phyloP scores from a whole-genome alignment of 148 eudicot genomes.

The Nepenthes gracilis region DNA sequence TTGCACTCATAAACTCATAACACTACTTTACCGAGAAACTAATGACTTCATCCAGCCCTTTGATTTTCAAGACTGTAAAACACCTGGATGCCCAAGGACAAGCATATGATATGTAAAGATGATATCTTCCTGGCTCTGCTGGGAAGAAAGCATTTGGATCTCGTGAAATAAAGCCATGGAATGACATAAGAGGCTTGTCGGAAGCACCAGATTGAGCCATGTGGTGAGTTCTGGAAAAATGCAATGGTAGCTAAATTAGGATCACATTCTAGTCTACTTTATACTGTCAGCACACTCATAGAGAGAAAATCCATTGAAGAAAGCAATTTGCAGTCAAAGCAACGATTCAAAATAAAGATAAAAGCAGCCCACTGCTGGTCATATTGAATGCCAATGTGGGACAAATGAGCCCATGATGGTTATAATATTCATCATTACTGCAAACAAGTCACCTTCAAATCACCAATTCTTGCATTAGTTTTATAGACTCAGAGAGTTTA shows the following conservation, averaged over 20 bases:
- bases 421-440: background rate
- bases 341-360: background rate
- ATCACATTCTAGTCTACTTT: background rate
- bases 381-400: background rate
- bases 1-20: background rate
- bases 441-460: background rate
- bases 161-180: background rate
- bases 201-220: background rate
- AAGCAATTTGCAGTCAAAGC: background rate
- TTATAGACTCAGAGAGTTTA: background rate
- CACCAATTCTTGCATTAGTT: background rate
- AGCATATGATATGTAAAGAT: constrained; percentile 2
- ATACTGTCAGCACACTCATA: background rate
- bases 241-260: background rate
- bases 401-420: background rate
- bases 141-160: background rate
- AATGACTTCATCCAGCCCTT: constrained; percentile 1
- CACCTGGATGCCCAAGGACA: constrained; percentile 4
- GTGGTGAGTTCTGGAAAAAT: background rate
- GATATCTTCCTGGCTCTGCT: background rate
- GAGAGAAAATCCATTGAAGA: background rate
- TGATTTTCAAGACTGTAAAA: background rate
- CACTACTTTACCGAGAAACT: background rate
- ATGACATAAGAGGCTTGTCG: background rate
- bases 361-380: background rate